Conservation (phyloP, 768 basidiomycete genomes). For the Boletus insuetus region DNA sequence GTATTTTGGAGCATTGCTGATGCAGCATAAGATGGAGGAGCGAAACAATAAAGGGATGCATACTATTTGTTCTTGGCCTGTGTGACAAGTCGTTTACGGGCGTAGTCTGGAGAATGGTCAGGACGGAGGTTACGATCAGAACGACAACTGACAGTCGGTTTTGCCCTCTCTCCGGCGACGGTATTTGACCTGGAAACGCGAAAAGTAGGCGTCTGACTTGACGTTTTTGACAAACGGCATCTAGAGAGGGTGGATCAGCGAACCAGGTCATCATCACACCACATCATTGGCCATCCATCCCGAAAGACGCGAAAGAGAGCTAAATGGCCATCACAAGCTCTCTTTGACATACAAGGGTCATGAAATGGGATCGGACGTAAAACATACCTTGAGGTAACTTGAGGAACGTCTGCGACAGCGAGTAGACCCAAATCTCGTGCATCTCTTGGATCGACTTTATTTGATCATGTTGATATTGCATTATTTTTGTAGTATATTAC, state of each 20-base stretch:
- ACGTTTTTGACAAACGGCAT: conserved; percentile 98
- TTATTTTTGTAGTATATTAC: conserved; percentile 11
- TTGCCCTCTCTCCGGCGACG: conserved; percentile 96
- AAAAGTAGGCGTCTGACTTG: conserved; percentile 98
- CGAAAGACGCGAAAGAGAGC: conserved; percentile 1
- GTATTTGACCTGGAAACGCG: conserved; percentile 98
- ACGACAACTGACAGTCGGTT: conserved; percentile 80
- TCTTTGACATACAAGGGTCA: not conserved
- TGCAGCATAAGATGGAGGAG: conserved; percentile 5
- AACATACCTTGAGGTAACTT: conserved; percentile 42
- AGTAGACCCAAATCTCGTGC: conserved; percentile 12
- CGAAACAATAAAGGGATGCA: conserved; percentile 21
- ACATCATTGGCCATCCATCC: conserved; percentile 32
- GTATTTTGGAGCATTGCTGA: conserved; percentile 93
- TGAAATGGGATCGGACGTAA: not conserved
- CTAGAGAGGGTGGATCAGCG: conserved; percentile 30
- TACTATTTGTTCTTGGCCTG: conserved; percentile 99
- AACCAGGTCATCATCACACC: conserved; percentile 26
- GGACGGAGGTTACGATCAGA: not conserved
- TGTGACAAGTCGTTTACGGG: conserved; percentile 92
- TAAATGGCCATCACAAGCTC: not conserved
- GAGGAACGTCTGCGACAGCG: conserved; percentile 31
- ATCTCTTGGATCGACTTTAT: conserved; percentile 16
- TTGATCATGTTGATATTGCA: conserved; percentile 30
- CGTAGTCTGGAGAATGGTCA: conserved; percentile 69